These are phyloP conservation scores for Globisporangium megalacanthum DNA, from an alignment of 352 stramenopile species.

Conservation along the genomic window DNA sequence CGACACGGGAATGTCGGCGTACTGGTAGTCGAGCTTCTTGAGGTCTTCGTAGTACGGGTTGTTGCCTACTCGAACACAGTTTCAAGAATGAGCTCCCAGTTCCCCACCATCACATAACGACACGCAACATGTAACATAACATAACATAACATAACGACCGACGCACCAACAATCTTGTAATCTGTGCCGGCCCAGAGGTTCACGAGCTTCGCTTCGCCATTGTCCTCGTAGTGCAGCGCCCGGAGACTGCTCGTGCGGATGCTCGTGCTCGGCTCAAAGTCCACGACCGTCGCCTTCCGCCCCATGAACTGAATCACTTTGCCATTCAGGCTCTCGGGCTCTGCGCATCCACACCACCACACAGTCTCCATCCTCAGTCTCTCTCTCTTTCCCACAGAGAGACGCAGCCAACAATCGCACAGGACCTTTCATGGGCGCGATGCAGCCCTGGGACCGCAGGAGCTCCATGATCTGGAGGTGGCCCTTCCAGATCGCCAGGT, in stretches of 20 bases:
- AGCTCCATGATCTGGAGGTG: slow-evolving; percentile 83
- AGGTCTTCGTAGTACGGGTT: slow-evolving; percentile 74
- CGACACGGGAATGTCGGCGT: slow-evolving; percentile 52
- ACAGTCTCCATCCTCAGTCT: neutral
- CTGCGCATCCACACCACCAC: slow-evolving; percentile 12
- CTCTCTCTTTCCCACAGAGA: too few species aligned
- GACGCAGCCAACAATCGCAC: neutral
- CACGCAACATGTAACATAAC: neutral
- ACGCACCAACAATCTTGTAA: slow-evolving; percentile 70
- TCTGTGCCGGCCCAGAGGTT: slow-evolving; percentile 79
- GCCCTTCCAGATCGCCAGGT: slow-evolving; percentile 77
- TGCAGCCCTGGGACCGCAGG: slow-evolving; percentile 69
- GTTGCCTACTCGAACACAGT: slow-evolving; percentile 4
- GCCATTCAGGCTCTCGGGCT: slow-evolving; percentile 75
- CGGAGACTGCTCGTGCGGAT: slow-evolving; percentile 70
- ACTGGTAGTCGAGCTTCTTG: slow-evolving; percentile 65
- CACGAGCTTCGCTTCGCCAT: slow-evolving; percentile 65
- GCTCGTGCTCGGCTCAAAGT: slow-evolving; percentile 73
- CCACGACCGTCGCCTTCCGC: slow-evolving; percentile 69
- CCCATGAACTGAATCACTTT: slow-evolving; percentile 66
- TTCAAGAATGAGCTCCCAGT: neutral
- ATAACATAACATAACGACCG: neutral
- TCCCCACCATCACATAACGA: too few species aligned
- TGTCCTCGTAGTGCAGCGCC: slow-evolving; percentile 78
- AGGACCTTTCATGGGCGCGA: slow-evolving; percentile 77